Evolutionary conservation across 495 filamentous ascomycete genomes (phyloP).

Genomic region (Xylaria scruposa): DNA sequence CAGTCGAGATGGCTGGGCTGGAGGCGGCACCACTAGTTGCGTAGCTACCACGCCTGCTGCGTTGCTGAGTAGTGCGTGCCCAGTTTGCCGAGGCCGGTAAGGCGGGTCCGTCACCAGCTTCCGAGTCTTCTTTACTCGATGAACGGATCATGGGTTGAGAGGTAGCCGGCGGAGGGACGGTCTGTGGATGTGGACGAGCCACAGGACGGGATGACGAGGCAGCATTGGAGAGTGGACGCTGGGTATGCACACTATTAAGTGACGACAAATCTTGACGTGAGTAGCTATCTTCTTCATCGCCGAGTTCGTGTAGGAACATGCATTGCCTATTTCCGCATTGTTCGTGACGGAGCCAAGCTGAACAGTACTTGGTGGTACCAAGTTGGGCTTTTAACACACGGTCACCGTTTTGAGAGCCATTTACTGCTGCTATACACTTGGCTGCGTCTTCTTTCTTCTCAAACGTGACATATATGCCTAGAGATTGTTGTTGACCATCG

Average conservation of each 20-base stretch:
- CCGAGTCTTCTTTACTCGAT: conserved; percentile 75
- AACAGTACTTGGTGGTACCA: conserved; percentile 99
- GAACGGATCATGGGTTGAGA: conserved; percentile 77
- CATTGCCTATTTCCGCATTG: conserved; percentile 92
- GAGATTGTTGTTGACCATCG: conserved; percentile 72
- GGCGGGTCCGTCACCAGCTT: conserved; percentile 77
- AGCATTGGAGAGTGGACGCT: conserved; percentile 63
- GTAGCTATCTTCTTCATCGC: conserved; percentile 96
- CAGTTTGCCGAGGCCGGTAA: conserved; percentile 92
- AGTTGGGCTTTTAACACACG: conserved; percentile 87
- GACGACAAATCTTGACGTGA: conserved; percentile 93
- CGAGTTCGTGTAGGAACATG: conserved; percentile 97
- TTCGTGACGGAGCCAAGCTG: conserved; percentile 92
- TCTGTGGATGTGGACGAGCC: conserved; percentile 58
- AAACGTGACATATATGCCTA: conserved; percentile 98
- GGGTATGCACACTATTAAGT: conserved; percentile 87
- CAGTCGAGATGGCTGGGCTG: conserved; percentile 75
- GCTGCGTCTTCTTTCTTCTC: conserved; percentile 85
- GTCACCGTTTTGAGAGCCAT: conserved; percentile 90
- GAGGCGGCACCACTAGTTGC: conserved; percentile 79
- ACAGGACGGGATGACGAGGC: conserved; percentile 55
- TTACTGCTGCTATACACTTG: conserved; percentile 87
- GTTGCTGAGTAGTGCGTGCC: conserved; percentile 79
- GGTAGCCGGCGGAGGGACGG: conserved; percentile 56
- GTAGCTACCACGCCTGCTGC: conserved; percentile 75